Evolutionary conservation across 768 basidiomycete species (phyloP), one percentile per base, ranked within the genome.

Genomic region (Crassisporium funariophilum): DNA sequence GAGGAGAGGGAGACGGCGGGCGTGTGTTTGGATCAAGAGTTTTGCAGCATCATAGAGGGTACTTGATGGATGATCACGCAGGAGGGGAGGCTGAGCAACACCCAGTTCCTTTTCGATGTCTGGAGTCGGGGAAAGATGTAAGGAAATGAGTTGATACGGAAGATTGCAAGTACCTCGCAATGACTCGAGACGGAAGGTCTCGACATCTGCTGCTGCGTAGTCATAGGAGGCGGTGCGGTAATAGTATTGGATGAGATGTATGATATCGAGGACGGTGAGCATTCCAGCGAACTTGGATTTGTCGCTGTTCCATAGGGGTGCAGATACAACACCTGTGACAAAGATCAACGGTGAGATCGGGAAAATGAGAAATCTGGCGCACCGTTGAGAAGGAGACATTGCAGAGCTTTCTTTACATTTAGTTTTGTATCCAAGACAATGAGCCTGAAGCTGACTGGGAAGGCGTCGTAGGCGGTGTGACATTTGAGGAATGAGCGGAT

Each of bases 191-290:
- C 89, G 80, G 64, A 99, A 92, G 0, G 83, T 87, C 63, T 98
- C 95, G 3, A 98, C 95, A 58, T 98, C 94, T 9, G 85, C 80
- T 0, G 86, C 82, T 4, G 93, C 95, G 42, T 82, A 83, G 57
- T 93, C 93, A 65, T 83, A 88, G 27, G 84, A 84, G 23, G 88
- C 84, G 2, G 87, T 91, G 37, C 86, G 83, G 68, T 98, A 97
- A 68, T 98, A 99, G 72, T 95, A 97, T 60, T 99, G 97, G 55
- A 99, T 98, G 54, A 99, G 83, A 65, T 99, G 97, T 47, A 99
- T 98, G 65, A 99, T 94, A 67, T 99, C 97, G 47, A 93, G 81
- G n/a, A 98, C 92, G 7, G 97, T 99, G 61, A 99, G 88, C 95
- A 99, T 98, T 50, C 97, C 97, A 7, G 92, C 91, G 60, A 99